Conservation (phyloP, 169 alveolate genomes). For the Plasmodium gaboni region DNA sequence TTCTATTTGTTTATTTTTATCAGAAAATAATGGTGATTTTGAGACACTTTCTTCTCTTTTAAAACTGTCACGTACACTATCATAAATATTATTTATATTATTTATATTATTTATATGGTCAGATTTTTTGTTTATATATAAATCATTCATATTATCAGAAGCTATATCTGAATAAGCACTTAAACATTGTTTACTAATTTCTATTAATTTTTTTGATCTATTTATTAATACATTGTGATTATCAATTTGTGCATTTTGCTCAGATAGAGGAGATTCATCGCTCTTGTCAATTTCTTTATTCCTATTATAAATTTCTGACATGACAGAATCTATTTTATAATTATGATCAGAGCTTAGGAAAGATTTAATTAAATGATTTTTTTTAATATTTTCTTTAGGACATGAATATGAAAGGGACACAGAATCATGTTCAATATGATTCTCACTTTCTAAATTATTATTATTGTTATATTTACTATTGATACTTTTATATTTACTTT, state of each 20-base stretch:
- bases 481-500: conserved; percentile 17
- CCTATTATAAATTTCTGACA: conserved; percentile 28
- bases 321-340: conserved; percentile 37
- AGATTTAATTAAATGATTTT: background rate
- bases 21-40: too few species aligned
- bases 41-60: too few species aligned
- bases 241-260: conserved; percentile 6
- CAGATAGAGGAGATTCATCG: conserved; percentile 11
- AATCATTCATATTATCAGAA: background rate
- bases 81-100: background rate
- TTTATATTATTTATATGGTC: background rate
- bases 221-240: conserved; percentile 27
- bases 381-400: background rate
- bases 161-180: conserved; percentile 22
- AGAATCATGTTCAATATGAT: background rate
- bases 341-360: conserved; percentile 16
- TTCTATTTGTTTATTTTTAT: too few species aligned
- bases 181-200: conserved; percentile 53
- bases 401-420: too few species aligned
- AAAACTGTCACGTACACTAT: background rate
- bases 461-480: background rate
- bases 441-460: background rate
- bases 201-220: conserved; percentile 47
- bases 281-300: conserved; percentile 11
- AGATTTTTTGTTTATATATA: background rate